Evolutionary conservation across 345 rosid species (phyloP).

Genomic region (Acer yangbiense): DNA sequence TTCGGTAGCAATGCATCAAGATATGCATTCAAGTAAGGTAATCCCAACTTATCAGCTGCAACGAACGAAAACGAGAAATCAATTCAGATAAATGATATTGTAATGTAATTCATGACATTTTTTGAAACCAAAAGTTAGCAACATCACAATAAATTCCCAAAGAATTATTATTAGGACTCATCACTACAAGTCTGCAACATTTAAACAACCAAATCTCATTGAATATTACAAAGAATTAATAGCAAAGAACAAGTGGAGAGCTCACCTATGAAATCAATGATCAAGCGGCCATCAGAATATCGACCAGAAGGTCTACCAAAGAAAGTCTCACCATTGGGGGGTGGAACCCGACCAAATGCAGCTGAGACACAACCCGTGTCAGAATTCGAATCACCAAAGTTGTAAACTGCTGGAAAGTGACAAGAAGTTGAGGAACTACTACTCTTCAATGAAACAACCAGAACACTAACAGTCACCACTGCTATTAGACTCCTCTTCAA

Average conservation of each 20-base stretch:
- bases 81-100: too few species aligned
- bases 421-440: slow-evolving; percentile 4
- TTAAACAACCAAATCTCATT: too few species aligned
- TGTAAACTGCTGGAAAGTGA: slow-evolving; percentile 25
- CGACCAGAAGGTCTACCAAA: slow-evolving; percentile 28
- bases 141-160: too few species aligned
- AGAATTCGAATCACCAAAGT: slow-evolving; percentile 33
- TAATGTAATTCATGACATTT: too few species aligned
- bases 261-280: slow-evolving; percentile 34
- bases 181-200: too few species aligned
- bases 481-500: slow-evolving; percentile 11
- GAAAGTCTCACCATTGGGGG: slow-evolving; percentile 24
- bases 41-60: slow-evolving; percentile 31
- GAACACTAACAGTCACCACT: background rate
- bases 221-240: background rate
- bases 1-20: slow-evolving; percentile 27
- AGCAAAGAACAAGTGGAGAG: background rate
- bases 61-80: background rate
- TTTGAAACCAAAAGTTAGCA: too few species aligned
- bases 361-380: slow-evolving; percentile 31
- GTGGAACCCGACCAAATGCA: background rate
- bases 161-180: too few species aligned
- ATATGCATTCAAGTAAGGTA: slow-evolving; percentile 29
- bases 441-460: slow-evolving; percentile 6
- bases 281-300: slow-evolving; percentile 22